Base-by-base conservation (phyloP, 2,329 filamentous ascomycete species). In the Alternaria sp. region DNA sequence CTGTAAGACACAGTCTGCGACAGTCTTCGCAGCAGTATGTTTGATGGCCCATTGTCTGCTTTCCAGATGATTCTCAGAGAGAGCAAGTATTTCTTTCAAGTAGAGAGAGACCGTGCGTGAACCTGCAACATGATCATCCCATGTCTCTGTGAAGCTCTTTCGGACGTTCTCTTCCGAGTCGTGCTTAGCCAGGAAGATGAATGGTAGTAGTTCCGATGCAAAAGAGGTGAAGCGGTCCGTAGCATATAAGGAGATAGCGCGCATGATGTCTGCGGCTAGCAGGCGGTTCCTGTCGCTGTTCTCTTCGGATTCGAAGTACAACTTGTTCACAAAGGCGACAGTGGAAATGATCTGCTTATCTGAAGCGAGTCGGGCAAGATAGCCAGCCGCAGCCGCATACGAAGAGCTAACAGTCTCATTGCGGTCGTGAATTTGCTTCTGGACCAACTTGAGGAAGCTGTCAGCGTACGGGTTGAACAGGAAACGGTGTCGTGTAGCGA, bases 321-420 rank as follows among this genome's bases (percentile, higher is more conserved):
- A 82, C 27, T 87, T 86, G 63, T 90, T 86, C 32, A 84, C 81
- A 69, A 85, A 87, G 5, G 81, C 72, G 48, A 86, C 82, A 4
- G 86, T 84, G 41, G 84, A 80, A 22, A 88, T 73, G 14, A 89
- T 80, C 64, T 85, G 84, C 64, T 86, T 85, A 66, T 89, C 85
- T 1, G 85, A 85, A n/a, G 86, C 86, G 11, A 87, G 73, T 20
- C 87, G 88, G 68, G 95, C 85, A 57, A 98, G 84, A 75, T 98
- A 98, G 0, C 94, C 95, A 22, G 93, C 87, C 3, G 94, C 90
- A 54, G 89, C 89, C 20, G 94, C 94, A 76, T 97, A 99, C 2
- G 92, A 92, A 63, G 92, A 90, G 73, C 91, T 94, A 58, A 97
- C 94, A 18, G 96, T 95, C 69, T 97, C 93, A 73, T 99, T 99